A percentile compares a stretch with the other conserved stretches of the same genome.
phyloP scores from a whole-genome alignment of 1,284 basidiomycete species.

The Tylopilus sp. region DNA sequence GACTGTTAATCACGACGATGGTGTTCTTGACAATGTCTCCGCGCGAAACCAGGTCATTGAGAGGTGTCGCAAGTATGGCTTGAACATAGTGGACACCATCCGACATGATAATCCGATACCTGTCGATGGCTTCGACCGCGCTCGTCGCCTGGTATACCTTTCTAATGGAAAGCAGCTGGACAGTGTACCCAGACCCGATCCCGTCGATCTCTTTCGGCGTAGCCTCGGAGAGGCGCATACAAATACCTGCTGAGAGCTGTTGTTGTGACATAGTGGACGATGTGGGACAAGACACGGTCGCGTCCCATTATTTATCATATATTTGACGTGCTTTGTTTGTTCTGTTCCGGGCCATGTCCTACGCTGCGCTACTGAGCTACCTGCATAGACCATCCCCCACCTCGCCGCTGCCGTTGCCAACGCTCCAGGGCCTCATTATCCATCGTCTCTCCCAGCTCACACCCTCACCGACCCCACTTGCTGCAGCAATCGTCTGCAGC shows the following conservation, averaged over 20 bases:
- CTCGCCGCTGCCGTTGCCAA: conserved; percentile 47
- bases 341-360: conserved; percentile 32
- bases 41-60: conserved; percentile 74
- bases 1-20: conserved; percentile 71
- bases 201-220: conserved; percentile 48
- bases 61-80: conserved; percentile 93
- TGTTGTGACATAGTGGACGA: conserved; percentile 34
- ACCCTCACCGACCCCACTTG: conserved; percentile 59
- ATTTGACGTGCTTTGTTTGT: conserved; percentile 12
- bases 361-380: conserved; percentile 53
- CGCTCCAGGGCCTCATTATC: conserved; percentile 57
- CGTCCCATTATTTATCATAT: conserved; percentile 25
- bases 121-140: conserved; percentile 44
- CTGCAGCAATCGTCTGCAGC: conserved; percentile 61
- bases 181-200: conserved; percentile 55
- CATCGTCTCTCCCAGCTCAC: conserved; percentile 56
- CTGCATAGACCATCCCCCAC: conserved; percentile 48
- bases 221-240: conserved; percentile 46
- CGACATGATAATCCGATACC: conserved; percentile 72
- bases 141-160: conserved; percentile 51
- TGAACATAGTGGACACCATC: conserved; percentile 85
- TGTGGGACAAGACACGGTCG: conserved; percentile 1
- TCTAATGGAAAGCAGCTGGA: conserved; percentile 84
- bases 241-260: conserved; percentile 53
- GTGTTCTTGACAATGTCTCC: conserved; percentile 70